Conservation (phyloP, 2,329 filamentous ascomycete species). For the Septoria petroselini region DNA sequence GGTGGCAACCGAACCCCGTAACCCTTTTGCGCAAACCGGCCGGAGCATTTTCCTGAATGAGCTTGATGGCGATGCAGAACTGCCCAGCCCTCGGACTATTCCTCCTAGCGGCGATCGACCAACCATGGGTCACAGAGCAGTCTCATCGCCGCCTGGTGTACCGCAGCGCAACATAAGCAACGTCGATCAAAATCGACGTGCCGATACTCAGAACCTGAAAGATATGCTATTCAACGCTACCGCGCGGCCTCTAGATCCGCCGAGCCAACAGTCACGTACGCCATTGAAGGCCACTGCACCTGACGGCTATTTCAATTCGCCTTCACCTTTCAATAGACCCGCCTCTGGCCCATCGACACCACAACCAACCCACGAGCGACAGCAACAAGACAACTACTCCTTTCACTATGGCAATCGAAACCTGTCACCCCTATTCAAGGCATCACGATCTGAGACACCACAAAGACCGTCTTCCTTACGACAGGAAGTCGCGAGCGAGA, state of each 20-base stretch:
- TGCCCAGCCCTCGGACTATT: slow-evolving; percentile 28
- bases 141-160: slow-evolving; percentile 29
- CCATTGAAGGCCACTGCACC: slow-evolving; percentile 24
- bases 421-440: slow-evolving; percentile 50
- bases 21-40: slow-evolving; percentile 36
- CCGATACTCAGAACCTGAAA: slow-evolving; percentile 45
- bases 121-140: slow-evolving; percentile 34
- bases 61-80: slow-evolving; percentile 54
- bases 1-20: slow-evolving; percentile 29
- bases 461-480: slow-evolving; percentile 45
- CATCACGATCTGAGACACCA: slow-evolving; percentile 44
- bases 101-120: slow-evolving; percentile 27
- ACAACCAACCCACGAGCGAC: slow-evolving; percentile 26
- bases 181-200: slow-evolving; percentile 51
- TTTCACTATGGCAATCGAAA: slow-evolving; percentile 48
- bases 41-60: slow-evolving; percentile 66
- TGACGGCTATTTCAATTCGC: slow-evolving; percentile 30
- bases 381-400: slow-evolving; percentile 30
- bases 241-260: slow-evolving; percentile 20
- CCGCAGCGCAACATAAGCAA: slow-evolving; percentile 10
- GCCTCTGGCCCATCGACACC: slow-evolving; percentile 28
- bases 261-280: slow-evolving; percentile 22
- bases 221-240: slow-evolving; percentile 42
- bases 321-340: slow-evolving; percentile 42
- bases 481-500: slow-evolving; percentile 39